Percentiles rank a stretch among this genome's conserved stretches.
These are phyloP conservation scores for Aureobasidium sp. DNA, from an alignment of 2,329 filamentous ascomycete species.

Conservation along the genomic window DNA sequence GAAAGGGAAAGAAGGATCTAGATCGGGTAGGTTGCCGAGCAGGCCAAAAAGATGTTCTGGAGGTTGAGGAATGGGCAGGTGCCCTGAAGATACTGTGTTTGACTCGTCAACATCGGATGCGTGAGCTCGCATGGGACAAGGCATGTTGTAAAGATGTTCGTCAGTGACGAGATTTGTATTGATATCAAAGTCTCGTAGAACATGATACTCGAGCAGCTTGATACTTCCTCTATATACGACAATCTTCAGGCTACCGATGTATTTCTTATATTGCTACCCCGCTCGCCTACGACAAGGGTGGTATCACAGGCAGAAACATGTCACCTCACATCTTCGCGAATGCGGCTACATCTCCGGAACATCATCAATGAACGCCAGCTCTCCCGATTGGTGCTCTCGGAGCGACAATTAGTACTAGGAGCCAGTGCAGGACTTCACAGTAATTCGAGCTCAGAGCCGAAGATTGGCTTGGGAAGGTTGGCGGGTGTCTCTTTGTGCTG, in stretches of 20 bases:
- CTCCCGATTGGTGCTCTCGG: neutral
- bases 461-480: neutral
- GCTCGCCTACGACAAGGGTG: neutral
- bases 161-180: neutral
- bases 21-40: conserved; percentile 19
- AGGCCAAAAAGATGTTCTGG: conserved; percentile 14
- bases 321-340: neutral
- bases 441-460: neutral
- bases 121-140: neutral
- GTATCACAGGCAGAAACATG: neutral
- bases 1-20: conserved; percentile 18
- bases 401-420: neutral
- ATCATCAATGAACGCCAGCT: neutral
- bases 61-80: conserved; percentile 19
- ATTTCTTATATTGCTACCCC: neutral
- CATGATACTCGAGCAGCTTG: neutral
- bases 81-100: neutral
- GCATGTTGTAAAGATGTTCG: neutral
- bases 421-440: neutral
- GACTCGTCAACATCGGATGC: neutral
- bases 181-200: neutral
- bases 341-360: neutral
- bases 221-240: neutral
- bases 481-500: neutral
- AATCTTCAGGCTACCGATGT: neutral